Percentiles rank a stretch among this genome's conserved stretches.
Evolutionary conservation across 2,329 filamentous ascomycete species (phyloP).

Genomic region (Didymella lethalis): DNA sequence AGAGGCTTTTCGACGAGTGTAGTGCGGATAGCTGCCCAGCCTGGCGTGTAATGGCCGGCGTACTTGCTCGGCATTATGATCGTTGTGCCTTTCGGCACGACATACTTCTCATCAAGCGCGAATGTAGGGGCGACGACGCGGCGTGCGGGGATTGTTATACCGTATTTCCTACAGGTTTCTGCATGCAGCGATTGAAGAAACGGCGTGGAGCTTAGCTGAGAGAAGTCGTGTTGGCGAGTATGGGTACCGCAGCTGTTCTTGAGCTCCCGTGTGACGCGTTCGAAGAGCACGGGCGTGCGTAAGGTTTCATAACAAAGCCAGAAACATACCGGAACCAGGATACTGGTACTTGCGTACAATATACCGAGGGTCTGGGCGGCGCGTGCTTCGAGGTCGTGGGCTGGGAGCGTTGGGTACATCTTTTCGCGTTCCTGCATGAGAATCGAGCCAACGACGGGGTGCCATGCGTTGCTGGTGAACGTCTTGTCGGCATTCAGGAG

Average conservation of each 20-base stretch:
- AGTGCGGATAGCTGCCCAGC: slow-evolving; percentile 8
- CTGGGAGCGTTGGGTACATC: slow-evolving; percentile 23
- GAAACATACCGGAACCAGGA: slow-evolving; percentile 26
- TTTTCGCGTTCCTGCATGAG: slow-evolving; percentile 29
- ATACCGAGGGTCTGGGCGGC: slow-evolving; percentile 28
- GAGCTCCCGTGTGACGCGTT: too few species aligned
- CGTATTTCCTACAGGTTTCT: slow-evolving; percentile 25
- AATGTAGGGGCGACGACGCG: slow-evolving; percentile 17
- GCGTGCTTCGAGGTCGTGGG: slow-evolving; percentile 21
- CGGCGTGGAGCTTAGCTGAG: slow-evolving; percentile 21
- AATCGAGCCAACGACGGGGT: slow-evolving; percentile 21
- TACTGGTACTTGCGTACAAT: slow-evolving; percentile 26
- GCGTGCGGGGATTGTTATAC: slow-evolving; percentile 16
- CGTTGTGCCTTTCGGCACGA: slow-evolving; percentile 18
- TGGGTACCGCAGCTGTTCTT: too few species aligned
- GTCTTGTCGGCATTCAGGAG: too few species aligned
- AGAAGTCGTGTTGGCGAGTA: slow-evolving; percentile 10
- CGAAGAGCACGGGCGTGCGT: not conserved
- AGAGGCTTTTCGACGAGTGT: slow-evolving; percentile 13
- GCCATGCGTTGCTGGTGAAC: slow-evolving; percentile 13
- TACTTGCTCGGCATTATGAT: slow-evolving; percentile 23
- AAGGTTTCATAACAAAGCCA: slow-evolving; percentile 30
- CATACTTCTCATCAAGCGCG: slow-evolving; percentile 25
- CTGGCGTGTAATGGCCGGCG: slow-evolving; percentile 16
- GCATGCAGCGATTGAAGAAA: slow-evolving; percentile 29